A percentile compares a stretch with the other conserved stretches of the same genome.
Conservation (phyloP, 805 yeast species). For the Pachysolen tannophilus region DNA sequence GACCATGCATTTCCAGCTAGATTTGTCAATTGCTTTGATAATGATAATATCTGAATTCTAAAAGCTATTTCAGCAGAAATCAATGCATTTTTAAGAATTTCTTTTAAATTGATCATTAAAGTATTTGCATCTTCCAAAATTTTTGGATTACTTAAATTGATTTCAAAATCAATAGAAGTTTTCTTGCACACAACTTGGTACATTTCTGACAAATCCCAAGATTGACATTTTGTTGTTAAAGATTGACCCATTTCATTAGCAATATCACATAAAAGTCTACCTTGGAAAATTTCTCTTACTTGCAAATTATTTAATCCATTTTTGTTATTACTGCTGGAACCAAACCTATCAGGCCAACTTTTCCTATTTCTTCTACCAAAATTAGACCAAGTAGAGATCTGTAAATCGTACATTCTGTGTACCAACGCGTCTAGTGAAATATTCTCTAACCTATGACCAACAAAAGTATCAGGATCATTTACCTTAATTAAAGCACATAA, state of each 20-base stretch:
- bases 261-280: constrained; percentile 85
- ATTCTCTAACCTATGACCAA: constrained; percentile 83
- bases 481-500: constrained; percentile 62
- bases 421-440: constrained; percentile 72
- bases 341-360: constrained; percentile 71
- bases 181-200: constrained; percentile 67
- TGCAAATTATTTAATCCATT: constrained; percentile 45
- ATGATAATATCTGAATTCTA: constrained; percentile 74
- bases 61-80: constrained; percentile 75
- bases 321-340: constrained; percentile 38
- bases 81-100: constrained; percentile 56
- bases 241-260: constrained; percentile 95
- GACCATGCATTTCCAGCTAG: constrained; percentile 98
- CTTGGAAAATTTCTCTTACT: constrained; percentile 67
- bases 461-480: constrained; percentile 83
- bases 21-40: constrained; percentile 85
- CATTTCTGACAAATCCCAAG: constrained; percentile 94
- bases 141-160: constrained; percentile 61
- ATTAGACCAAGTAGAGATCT: constrained; percentile 69
- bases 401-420: constrained; percentile 70
- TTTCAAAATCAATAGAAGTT: constrained; percentile 55
- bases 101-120: constrained; percentile 61
- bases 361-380: constrained; percentile 78
- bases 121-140: constrained; percentile 61
- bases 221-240: constrained; percentile 81